These are phyloP conservation scores for Prunus mira DNA, from an alignment of 306 rosid genomes.

Conservation along the genomic window DNA sequence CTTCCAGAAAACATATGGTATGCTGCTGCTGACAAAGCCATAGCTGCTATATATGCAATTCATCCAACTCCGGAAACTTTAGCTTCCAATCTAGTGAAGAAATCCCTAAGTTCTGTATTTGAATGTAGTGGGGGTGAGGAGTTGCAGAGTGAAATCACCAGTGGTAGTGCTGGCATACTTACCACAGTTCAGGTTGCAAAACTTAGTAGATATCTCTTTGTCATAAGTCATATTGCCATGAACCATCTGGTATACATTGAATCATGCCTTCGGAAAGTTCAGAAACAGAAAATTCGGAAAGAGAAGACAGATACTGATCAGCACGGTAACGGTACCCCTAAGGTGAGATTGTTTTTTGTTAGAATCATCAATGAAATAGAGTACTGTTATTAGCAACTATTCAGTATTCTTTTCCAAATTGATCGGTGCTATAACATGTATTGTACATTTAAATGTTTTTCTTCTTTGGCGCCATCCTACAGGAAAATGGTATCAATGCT, in stretches of 20 bases:
- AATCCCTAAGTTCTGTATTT: constrained; percentile 55
- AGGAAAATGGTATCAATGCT: constrained; percentile 73
- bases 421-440: background rate
- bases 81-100: constrained; percentile 65
- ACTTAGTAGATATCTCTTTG: constrained; percentile 75
- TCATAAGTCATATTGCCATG: constrained; percentile 84
- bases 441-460: background rate
- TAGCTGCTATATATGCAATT: constrained; percentile 71
- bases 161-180: constrained; percentile 35
- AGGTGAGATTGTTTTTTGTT: constrained; percentile 40
- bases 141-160: constrained; percentile 49
- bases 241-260: constrained; percentile 85
- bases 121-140: constrained; percentile 47
- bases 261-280: constrained; percentile 80
- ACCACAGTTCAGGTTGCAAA: constrained; percentile 61
- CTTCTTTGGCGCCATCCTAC: constrained; percentile 25
- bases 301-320: constrained; percentile 55
- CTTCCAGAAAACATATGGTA: constrained; percentile 86
- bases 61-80: constrained; percentile 87
- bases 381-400: background rate
- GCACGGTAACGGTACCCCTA: constrained; percentile 44
- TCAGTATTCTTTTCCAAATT: background rate
- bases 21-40: constrained; percentile 89
- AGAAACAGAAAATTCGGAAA: constrained; percentile 62
- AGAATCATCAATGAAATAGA: background rate